Percentiles rank a stretch among this genome's conserved stretches.
These are phyloP conservation scores for Scedosporium minutisporum DNA, from an alignment of 2,329 filamentous ascomycete genomes.

Conservation along the genomic window DNA sequence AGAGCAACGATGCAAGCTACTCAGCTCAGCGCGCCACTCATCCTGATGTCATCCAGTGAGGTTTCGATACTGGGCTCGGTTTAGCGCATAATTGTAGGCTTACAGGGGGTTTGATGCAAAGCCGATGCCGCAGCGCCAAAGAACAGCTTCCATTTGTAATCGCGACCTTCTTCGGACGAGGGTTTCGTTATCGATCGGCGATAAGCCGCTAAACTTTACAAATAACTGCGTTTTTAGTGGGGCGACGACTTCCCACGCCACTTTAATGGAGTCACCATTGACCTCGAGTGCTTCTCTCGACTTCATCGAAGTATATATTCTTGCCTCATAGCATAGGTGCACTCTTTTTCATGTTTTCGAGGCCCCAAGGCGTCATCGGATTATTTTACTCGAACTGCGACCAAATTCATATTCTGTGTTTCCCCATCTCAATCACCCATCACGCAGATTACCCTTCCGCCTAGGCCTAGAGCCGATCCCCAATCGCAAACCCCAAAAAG, in stretches of 20 bases:
- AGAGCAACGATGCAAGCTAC: too few species aligned
- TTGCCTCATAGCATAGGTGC: too few species aligned
- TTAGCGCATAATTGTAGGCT: too few species aligned
- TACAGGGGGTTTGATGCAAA: too few species aligned
- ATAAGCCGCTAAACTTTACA: background rate
- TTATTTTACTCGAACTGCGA: background rate
- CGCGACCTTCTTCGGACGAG: background rate
- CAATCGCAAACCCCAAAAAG: background rate
- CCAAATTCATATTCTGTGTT: background rate
- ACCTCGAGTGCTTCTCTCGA: too few species aligned
- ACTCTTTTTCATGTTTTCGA: too few species aligned
- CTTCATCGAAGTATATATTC: background rate
- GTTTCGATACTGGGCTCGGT: too few species aligned
- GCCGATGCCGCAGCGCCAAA: too few species aligned
- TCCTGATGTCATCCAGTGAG: too few species aligned
- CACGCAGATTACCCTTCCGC: background rate
- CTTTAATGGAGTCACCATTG: too few species aligned
- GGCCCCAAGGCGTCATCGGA: background rate
- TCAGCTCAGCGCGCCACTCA: too few species aligned
- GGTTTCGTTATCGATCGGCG: background rate
- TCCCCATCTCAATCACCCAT: background rate
- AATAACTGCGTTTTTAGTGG: background rate
- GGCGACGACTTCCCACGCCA: background rate
- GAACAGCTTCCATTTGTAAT: background rate
- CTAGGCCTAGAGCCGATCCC: background rate